Evolutionary conservation across 1,139 yeast species (phyloP), one percentile per base, ranked within the genome.

Genomic region (Debaryomyces psychrophilus): DNA sequence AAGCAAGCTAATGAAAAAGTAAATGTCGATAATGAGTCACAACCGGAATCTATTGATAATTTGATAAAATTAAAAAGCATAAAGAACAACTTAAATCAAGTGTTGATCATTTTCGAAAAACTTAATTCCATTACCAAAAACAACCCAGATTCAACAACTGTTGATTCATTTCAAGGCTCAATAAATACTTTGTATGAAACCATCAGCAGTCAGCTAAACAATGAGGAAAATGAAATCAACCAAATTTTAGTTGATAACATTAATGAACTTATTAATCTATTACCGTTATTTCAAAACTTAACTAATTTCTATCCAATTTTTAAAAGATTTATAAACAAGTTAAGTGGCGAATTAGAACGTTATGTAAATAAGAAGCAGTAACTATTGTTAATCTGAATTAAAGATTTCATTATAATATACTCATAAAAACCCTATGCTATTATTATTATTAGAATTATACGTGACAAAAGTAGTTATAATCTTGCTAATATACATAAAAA

Each of bases 211-310:
- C 76, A 76, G 33, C 56, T 78, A 33, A 56, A 51, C 1, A 53
- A 59, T 3, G 68, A 65, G 11, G 43, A 57, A 9, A 49, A 49
- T 5, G 69, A 67, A 36, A 57, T 62, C 1, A 57, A 65, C 17
- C 22, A 31, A 15, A 12, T 35, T 18, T 45, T 77, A 15, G 48
- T 73, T 18, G 62, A 57, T 8, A 71, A 74, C 48, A 64, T 79
- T 8, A 73, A 76, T 29, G 65, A 67, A 28, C 65, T 84, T 57
- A 66, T 72, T n/a, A 71, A 68, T 8, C 57, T 83, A 47, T 64
- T 69, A 41, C 82, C 83, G 1, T 61, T 83, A 23, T 83, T 85
- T 55, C 73, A 73, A 51, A 77, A 76, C 29, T 59, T 84, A 44
- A 65, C 72, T 4, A 70, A 71, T 31, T 85, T 82, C 57, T 68